Evolutionary conservation across 1,284 basidiomycete species (phyloP).

Genomic region (Ceratobasidium sp.): DNA sequence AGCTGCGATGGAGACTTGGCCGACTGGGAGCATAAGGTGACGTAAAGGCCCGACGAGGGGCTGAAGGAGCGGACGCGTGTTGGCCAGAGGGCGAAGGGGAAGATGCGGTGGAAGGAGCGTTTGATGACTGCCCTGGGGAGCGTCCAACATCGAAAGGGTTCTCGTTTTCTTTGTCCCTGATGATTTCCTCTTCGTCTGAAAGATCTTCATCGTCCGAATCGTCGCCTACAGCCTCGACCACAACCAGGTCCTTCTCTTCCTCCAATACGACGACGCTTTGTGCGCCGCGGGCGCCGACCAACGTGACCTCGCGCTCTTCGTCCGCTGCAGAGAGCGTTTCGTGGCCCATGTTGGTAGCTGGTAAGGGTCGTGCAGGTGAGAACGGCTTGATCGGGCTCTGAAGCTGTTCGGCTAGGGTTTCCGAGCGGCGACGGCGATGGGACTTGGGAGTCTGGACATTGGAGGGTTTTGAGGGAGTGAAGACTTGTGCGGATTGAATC

Average conservation of each 20-base stretch:
- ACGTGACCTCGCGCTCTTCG: constrained; percentile 66
- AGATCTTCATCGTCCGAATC: constrained; percentile 46
- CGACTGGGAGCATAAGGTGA: constrained; percentile 46
- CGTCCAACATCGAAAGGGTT: constrained; percentile 42
- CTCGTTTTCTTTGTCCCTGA: constrained; percentile 43
- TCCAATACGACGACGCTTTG: constrained; percentile 74
- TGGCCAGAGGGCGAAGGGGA: constrained; percentile 3
- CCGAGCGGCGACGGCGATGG: constrained; percentile 48
- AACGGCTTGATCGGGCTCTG: constrained; percentile 50
- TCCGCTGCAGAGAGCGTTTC: constrained; percentile 46
- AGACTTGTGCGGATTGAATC: constrained; percentile 79
- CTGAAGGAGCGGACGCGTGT: constrained; percentile 23
- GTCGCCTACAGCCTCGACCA: constrained; percentile 73
- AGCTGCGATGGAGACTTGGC: constrained; percentile 51
- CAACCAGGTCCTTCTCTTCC: constrained; percentile 77
- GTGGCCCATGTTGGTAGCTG: constrained; percentile 56
- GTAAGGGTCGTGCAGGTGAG: constrained; percentile 44
- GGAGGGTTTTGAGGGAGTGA: constrained; percentile 66
- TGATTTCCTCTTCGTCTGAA: constrained; percentile 34
- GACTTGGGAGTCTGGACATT: constrained; percentile 54
- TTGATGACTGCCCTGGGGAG: constrained; percentile 21
- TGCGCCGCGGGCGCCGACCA: constrained; percentile 68
- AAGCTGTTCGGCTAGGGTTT: constrained; percentile 55
- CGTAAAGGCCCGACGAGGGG: constrained; percentile 9
- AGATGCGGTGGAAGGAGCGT: constrained; percentile 14